Percentiles rank a stretch among this genome's conserved stretches.
phyloP scores from a whole-genome alignment of 306 rosid species.

The Quercus robur region DNA sequence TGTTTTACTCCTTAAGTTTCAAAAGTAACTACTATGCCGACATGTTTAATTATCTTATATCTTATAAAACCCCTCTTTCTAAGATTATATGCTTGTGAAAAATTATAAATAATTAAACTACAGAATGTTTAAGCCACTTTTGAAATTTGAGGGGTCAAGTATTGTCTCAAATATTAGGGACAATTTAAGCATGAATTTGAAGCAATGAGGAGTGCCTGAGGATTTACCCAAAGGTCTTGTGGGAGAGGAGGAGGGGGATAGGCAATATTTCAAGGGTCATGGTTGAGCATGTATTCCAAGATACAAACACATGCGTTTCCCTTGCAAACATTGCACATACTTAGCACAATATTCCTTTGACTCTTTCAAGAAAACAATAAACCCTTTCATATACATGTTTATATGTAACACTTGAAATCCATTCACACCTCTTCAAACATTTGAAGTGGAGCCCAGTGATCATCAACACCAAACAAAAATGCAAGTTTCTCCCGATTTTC shows the following conservation, averaged over 20 bases:
- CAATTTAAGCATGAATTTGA: not conserved
- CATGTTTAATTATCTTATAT: not conserved
- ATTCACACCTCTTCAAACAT: conserved; percentile 73
- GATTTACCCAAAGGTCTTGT: not conserved
- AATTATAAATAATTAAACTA: not conserved
- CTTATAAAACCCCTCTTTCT: not conserved
- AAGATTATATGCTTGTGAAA: not conserved
- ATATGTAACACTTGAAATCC: not conserved
- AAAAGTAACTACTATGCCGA: conserved; percentile 4
- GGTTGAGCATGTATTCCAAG: conserved; percentile 1
- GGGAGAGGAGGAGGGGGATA: not conserved
- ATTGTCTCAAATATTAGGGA: not conserved
- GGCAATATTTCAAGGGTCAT: conserved; percentile 2
- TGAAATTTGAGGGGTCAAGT: not conserved
- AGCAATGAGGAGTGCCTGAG: not conserved
- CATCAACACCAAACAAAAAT: conserved; percentile 72
- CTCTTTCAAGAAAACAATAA: not conserved
- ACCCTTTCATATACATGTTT: not conserved
- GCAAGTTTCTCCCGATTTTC: conserved; percentile 58
- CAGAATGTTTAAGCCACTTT: conserved; percentile 4
- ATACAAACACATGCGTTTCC: conserved; percentile 6
- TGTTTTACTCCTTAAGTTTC: not conserved
- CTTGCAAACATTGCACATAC: not conserved
- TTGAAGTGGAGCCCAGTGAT: conserved; percentile 94
- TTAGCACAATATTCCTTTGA: not conserved